A percentile compares a stretch with the other conserved stretches of the same genome.
Conservation (phyloP, 805 yeast genomes). For the Sugiyamaella floridensis region DNA sequence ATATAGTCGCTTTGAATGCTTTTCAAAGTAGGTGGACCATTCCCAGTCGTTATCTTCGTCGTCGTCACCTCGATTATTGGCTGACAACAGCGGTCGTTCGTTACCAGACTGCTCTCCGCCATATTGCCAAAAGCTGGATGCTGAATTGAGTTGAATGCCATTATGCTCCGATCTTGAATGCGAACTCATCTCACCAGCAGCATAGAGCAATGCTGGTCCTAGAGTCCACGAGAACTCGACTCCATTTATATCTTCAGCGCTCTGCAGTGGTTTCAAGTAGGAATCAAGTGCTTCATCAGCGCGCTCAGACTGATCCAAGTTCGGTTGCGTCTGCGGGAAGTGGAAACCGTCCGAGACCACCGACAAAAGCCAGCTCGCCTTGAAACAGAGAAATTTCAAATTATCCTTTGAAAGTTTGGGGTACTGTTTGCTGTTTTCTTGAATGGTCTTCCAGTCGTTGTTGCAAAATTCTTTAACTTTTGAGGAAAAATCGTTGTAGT, state of each 20-base stretch:
- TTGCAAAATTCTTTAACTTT: conserved; percentile 69
- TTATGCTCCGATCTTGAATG: conserved; percentile 9
- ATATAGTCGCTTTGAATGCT: conserved; percentile 29
- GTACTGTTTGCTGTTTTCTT: conserved; percentile 48
- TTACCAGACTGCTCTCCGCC: conserved; percentile 13
- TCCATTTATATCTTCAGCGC: conserved; percentile 74
- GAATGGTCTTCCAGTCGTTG: conserved; percentile 57
- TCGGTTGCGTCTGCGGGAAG: conserved; percentile 43
- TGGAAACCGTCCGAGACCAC: conserved; percentile 88
- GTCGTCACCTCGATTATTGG: conserved; percentile 11
- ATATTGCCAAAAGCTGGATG: conserved; percentile 13
- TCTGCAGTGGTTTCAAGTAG: conserved; percentile 58
- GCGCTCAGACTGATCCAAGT: not conserved
- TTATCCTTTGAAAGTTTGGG: conserved; percentile 46
- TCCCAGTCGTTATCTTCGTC: conserved; percentile 18
- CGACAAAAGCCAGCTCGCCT: conserved; percentile 88
- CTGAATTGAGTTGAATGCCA: conserved; percentile 16
- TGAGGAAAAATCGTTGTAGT: conserved; percentile 64
- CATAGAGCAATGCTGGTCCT: conserved; percentile 79
- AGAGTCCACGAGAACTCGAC: conserved; percentile 92
- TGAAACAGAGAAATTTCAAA: conserved; percentile 76
- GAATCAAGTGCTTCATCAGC: conserved; percentile 3
- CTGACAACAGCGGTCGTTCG: conserved; percentile 10
- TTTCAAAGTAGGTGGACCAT: conserved; percentile 18
- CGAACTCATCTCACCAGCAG: conserved; percentile 49